Evolutionary conservation across 257 asterid genomes (phyloP), one percentile per base, ranked within the genome.

Genomic region (Plantago elongata): DNA sequence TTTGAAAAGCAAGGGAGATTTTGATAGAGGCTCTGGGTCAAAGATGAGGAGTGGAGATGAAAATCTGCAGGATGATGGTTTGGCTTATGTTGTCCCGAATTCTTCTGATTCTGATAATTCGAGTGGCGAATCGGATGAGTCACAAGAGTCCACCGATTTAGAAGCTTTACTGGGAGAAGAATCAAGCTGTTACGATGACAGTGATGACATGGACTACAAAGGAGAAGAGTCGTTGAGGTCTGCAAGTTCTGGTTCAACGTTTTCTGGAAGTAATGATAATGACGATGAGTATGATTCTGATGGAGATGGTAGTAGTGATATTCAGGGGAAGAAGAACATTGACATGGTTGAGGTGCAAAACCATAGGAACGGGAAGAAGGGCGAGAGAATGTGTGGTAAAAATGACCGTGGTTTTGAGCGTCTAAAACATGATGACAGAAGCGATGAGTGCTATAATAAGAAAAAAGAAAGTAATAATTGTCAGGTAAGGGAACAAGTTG

Each of bases 141-240:
- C 54, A 8, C 27, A 1, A 1, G 40, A 34, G 40, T 34, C 40
- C 40, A 34, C 40, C 4, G 76, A 69, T 57, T 9, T 62, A 5
- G 75, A 65, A 16, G 15, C 11, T 9, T 48, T 11, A 5, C 13
- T 45, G 27, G 51, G 18, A 57, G 13, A 62, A 9, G 68, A 60
- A 3, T 51, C 66, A 17, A 63, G 68, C 22, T 62, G 54, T 34
- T 78, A 75, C 14, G 61, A 54, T 17, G 71, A 52, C 16, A 67
- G 45, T 17, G 66, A 61, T 12, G 77, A 69, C 46, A 64, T 45
- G 56, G 73, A 70, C 38, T 61, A 63, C 18, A 30, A 57, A 5
- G 75, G 6, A 43, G 66, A 51, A 10, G 58, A 66, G 43, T 5
- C 63, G n/a, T 65, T 49, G 15, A 13, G 48, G 40, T 60, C 79